A percentile compares a stretch with the other conserved stretches of the same genome.
Evolutionary conservation across 345 rosid genomes (phyloP).

Genomic region (Citropsis articulata): DNA sequence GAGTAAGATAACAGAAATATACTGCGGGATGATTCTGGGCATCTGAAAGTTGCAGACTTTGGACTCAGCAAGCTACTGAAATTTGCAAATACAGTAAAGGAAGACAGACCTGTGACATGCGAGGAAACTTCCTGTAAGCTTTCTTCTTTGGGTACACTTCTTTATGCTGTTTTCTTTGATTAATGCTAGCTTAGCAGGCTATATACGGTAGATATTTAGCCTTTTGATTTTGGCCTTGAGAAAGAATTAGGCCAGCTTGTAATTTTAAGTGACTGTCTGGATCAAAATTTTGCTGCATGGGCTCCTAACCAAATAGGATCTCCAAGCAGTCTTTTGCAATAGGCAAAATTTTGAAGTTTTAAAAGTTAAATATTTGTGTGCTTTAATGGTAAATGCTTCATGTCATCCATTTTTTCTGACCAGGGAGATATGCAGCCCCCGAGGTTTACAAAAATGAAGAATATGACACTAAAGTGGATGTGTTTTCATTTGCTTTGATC

Average conservation of each 20-base stretch:
- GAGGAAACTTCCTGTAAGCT: conserved; percentile 66
- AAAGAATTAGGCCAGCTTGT: background rate
- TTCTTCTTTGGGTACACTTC: conserved; percentile 3
- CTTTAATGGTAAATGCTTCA: conserved; percentile 12
- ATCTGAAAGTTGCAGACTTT: conserved; percentile 74
- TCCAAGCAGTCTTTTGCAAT: background rate
- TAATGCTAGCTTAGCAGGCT: background rate
- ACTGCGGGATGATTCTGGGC: conserved; percentile 74
- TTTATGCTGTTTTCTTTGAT: background rate
- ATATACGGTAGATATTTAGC: background rate
- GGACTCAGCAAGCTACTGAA: conserved; percentile 64
- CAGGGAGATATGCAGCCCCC: conserved; percentile 85
- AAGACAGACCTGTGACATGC: conserved; percentile 46
- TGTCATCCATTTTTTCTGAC: conserved; percentile 4
- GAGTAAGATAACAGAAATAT: conserved; percentile 69
- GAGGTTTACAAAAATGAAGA: conserved; percentile 79
- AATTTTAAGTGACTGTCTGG: conserved; percentile 4
- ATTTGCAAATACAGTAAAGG: conserved; percentile 55
- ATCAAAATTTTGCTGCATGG: background rate
- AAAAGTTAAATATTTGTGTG: background rate
- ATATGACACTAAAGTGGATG: conserved; percentile 77
- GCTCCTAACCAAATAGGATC: background rate
- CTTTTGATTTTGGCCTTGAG: conserved; percentile 6
- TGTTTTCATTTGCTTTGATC: conserved; percentile 78
- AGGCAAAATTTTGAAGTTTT: background rate